phyloP scores from a whole-genome alignment of 2,329 filamentous ascomycete species.

The Bipolaris sorokiniana region DNA sequence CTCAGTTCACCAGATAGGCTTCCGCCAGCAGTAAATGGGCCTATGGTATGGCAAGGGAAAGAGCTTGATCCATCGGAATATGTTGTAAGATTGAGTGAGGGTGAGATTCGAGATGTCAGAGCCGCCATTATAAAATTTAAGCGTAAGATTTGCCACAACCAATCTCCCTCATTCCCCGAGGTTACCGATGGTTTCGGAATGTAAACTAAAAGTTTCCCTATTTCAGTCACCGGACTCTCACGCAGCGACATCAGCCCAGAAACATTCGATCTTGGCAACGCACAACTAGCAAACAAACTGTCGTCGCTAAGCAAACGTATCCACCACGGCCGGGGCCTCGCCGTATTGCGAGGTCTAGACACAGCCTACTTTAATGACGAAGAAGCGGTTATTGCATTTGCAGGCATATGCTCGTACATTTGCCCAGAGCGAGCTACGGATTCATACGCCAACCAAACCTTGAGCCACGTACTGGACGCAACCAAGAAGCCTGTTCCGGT shows the following conservation, averaged over 20 bases:
- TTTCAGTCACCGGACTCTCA: conserved; percentile 27
- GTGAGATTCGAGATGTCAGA: conserved; percentile 39
- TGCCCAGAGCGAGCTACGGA: conserved; percentile 44
- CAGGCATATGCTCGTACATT: conserved; percentile 41
- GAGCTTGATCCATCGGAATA: conserved; percentile 38
- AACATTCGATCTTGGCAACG: conserved; percentile 37
- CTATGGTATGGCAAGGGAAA: conserved; percentile 43
- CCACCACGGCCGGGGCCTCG: conserved; percentile 39
- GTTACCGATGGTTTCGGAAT: not conserved
- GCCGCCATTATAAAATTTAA: conserved; percentile 45
- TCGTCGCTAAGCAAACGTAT: conserved; percentile 36
- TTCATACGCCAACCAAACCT: conserved; percentile 47
- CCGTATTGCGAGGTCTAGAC: conserved; percentile 43
- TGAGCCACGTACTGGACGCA: conserved; percentile 48
- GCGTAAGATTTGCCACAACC: conserved; percentile 24
- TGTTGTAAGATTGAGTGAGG: conserved; percentile 30
- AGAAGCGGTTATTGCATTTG: conserved; percentile 47
- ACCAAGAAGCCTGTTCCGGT: conserved; percentile 41
- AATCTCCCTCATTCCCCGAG: not conserved
- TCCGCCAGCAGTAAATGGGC: conserved; percentile 34
- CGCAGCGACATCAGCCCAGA: conserved; percentile 28
- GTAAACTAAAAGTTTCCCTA: not conserved
- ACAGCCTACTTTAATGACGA: conserved; percentile 45
- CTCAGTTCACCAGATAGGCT: conserved; percentile 37
- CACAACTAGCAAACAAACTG: conserved; percentile 34